Base-by-base conservation (phyloP, 306 rosid genomes). In the Cicer bijugum region DNA sequence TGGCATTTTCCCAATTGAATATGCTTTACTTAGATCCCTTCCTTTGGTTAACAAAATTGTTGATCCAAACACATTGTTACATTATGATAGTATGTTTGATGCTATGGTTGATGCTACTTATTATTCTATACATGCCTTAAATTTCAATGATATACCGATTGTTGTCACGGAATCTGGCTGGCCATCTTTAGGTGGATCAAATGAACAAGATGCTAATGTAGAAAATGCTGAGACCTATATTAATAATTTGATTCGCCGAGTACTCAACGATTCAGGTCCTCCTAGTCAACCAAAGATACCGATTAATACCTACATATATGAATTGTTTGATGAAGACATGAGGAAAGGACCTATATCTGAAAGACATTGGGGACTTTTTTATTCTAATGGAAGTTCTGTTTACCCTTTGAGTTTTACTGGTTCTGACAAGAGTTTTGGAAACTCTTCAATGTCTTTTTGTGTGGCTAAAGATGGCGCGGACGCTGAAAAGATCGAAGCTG, bases 41-140 rank as follows among this genome's bases (percentile, higher is more conserved):
- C 86, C 97, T 44, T 65, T 91, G 1, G 87, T 84, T 81, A 86
- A 93, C 88, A 96, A 91, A 84, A 93, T 93, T 67, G 98, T 93
- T 76, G 98, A 93, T 69, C 97, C 97, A 4, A 91, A 93, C 85
- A 91, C 92, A 58, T 83, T 93, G 52, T 93, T 88, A 69, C 93
- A 84, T 40, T 93, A 91, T 77, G 86, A 67, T 53, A 91, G 97
- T 74, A 93, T 93, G 97, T 91, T 91, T 83, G 98, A 93, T 81
- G 93, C 98, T 15, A 89, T 89, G 97, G 97, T 91, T 65, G 98
- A 93, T 69, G 97, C 98, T 48, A 73, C 93, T 53, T 93, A 91
- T 69, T 91, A 88, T 79, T 88, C 97, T 4, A 89, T 91, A 3
- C 88, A 84, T 0, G 96, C 86, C 20, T 78, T 91, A 70, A 89